These are phyloP conservation scores for Neonothopanus nambi DNA, from an alignment of 1,284 basidiomycete species.

Conservation along the genomic window DNA sequence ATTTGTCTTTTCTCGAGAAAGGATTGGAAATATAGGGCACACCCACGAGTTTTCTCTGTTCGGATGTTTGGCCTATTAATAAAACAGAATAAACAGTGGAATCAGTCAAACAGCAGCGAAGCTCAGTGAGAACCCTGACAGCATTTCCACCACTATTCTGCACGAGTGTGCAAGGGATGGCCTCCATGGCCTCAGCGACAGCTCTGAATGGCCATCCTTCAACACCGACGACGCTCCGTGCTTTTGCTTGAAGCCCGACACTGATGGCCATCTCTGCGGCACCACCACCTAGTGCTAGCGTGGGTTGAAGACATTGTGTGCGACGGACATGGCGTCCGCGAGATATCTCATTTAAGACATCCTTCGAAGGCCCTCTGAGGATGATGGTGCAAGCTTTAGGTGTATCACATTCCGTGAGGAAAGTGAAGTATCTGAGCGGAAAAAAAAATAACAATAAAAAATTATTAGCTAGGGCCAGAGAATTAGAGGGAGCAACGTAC, in stretches of 20 bases:
- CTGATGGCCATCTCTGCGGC: conserved; percentile 98
- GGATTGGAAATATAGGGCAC: no score
- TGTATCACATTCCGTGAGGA: conserved; percentile 88
- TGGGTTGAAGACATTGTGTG: conserved; percentile 96
- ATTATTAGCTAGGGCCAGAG: conserved; percentile 6
- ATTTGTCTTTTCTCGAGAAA: no score
- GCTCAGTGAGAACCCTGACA: conserved; percentile 89
- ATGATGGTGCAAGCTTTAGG: conserved; percentile 99
- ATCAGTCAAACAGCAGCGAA: conserved; percentile 47
- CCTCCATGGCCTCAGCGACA: conserved; percentile 95
- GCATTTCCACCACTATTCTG: conserved; percentile 97
- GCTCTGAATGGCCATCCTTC: conserved; percentile 91
- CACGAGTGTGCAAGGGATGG: conserved; percentile 93
- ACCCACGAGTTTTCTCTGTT: conserved; percentile 89
- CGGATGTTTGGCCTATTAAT: conserved; percentile 91
- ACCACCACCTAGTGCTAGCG: conserved; percentile 90
- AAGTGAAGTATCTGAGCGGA: conserved; percentile 84
- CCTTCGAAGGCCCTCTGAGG: conserved; percentile 97
- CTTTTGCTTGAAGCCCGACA: conserved; percentile 61
- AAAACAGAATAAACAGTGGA: neutral
- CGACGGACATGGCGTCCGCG: conserved; percentile 97
- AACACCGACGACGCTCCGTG: conserved; percentile 61
- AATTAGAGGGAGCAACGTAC: conserved; percentile 42
- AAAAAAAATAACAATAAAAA: no score
- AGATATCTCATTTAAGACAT: conserved; percentile 98